Percentiles rank a stretch among this genome's conserved stretches.
phyloP scores from a whole-genome alignment of 129 eudicot genomes.

The Tanacetum coccineum region DNA sequence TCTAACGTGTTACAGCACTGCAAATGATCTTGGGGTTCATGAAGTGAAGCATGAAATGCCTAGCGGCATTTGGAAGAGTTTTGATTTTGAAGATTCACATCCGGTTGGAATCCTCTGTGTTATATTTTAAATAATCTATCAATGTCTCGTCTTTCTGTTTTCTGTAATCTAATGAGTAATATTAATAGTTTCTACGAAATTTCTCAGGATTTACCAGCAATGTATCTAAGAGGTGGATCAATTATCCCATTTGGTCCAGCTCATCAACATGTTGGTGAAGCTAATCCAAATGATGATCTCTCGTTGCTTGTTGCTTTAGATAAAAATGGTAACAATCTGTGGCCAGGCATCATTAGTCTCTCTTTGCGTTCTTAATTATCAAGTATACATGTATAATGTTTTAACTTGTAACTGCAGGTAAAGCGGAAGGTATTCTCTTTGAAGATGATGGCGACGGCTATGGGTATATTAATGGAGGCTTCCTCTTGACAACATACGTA shows the following conservation, averaged over 20 bases:
- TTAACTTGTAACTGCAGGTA: constrained; percentile 4
- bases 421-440: constrained; percentile 82
- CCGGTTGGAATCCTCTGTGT: constrained; percentile 40
- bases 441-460: constrained; percentile 99
- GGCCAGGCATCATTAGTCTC: background rate
- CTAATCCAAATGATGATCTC: constrained; percentile 68
- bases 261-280: constrained; percentile 83
- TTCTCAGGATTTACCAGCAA: constrained; percentile 78
- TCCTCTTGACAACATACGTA: constrained; percentile 72
- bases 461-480: constrained; percentile 56
- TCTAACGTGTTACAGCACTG: constrained; percentile 44
- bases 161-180: background rate
- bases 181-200: background rate
- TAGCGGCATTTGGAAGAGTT: constrained; percentile 77
- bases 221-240: constrained; percentile 85
- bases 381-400: background rate
- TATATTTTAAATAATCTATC: background rate
- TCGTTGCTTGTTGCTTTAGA: constrained; percentile 79
- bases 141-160: background rate
- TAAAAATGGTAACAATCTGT: constrained; percentile 47
- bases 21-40: constrained; percentile 47
- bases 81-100: constrained; percentile 93
- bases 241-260: constrained; percentile 75
- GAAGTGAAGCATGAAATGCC: constrained; percentile 65
- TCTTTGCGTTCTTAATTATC: background rate